Base-by-base conservation (phyloP, 305 asterid species). In the Plantago coronopus region DNA sequence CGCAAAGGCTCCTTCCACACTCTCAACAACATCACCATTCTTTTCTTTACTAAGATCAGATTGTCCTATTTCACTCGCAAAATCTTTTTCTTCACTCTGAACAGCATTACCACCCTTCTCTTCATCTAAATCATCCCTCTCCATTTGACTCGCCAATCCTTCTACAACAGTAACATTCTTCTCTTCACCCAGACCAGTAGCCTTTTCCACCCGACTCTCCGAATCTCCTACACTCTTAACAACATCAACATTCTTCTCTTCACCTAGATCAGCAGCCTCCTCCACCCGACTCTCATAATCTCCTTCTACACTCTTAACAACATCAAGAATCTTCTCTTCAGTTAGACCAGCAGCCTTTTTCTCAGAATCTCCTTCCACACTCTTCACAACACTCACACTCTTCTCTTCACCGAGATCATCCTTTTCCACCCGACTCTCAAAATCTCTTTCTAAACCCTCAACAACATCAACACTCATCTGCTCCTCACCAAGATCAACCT, bases 321-420 rank as follows among this genome's bases (percentile, higher is more conserved):
- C 34, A 27, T 27, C 7, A 27, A 27, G 7, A 27, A 3, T 27
- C 34, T 27, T 27, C 34, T 27, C 34, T 27, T 27, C 34, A 27
- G 7, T 8, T 1, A 27, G 4, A 27, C 69, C 64, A 78, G 22
- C 6, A 57, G 48, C 31, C 7, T 65, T 23, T 44, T 21, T 72
- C 68, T 63, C 76, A 19, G 40, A 58, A 64, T 54, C 66, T 57
- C 63, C 73, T 22, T 44, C 75, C 43, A 16, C 75, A 66, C 50
- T 62, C 64, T 62, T 60, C 51, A 53, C 76, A 60, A 64, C 69
- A 48, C 18, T 51, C 5, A 19, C 69, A 17, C 17, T 31, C 15
- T 17, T 37, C 31, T 54, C 73, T 46, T 54, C 68, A 21, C 38
- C 25, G 46, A 16, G 19, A 16, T 65, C 14, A 17, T 45, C 61